phyloP scores from a whole-genome alignment of 139 green algal genomes.

The Chlorella sp. region DNA sequence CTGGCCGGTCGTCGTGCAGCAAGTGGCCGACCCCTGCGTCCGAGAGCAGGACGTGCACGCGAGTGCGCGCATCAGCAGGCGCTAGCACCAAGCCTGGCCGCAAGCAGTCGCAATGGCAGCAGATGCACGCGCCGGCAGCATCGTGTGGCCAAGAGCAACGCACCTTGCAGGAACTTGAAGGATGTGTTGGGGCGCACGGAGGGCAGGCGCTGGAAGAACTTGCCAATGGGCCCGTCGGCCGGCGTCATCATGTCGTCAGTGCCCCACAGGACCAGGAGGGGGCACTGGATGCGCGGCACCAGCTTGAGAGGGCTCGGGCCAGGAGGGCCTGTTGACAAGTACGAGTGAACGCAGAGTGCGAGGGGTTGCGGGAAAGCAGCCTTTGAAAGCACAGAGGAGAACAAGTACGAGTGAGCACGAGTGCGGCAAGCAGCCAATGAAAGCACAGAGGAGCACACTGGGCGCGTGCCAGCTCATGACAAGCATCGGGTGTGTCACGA shows the following conservation, averaged over 20 bases:
- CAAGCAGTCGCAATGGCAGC: no score
- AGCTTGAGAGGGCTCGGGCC: slow-evolving; percentile 78
- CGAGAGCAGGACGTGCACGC: background rate
- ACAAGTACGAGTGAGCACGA: no score
- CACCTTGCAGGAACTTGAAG: slow-evolving; percentile 50
- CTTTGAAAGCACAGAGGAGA: no score
- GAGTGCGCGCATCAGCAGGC: background rate
- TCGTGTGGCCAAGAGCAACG: background rate
- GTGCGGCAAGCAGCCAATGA: no score
- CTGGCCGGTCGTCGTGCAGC: slow-evolving; percentile 64
- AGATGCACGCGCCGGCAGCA: no score
- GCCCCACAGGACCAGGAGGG: slow-evolving; percentile 85
- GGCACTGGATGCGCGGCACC: slow-evolving; percentile 36
- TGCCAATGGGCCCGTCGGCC: slow-evolving; percentile 68
- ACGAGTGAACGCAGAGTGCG: slow-evolving; percentile 78
- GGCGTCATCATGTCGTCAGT: slow-evolving; percentile 82
- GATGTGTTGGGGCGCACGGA: slow-evolving; percentile 21
- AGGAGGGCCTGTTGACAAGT: slow-evolving; percentile 44
- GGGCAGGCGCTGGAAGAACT: slow-evolving; percentile 28
- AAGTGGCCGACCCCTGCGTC: slow-evolving; percentile 63
- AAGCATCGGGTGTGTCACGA: no score
- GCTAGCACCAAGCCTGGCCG: no score
- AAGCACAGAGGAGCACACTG: no score
- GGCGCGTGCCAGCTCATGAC: no score
- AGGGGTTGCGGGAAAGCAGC: no score